Evolutionary conservation across 2,329 filamentous ascomycete genomes (phyloP).

Genomic region (Apiospora marii): DNA sequence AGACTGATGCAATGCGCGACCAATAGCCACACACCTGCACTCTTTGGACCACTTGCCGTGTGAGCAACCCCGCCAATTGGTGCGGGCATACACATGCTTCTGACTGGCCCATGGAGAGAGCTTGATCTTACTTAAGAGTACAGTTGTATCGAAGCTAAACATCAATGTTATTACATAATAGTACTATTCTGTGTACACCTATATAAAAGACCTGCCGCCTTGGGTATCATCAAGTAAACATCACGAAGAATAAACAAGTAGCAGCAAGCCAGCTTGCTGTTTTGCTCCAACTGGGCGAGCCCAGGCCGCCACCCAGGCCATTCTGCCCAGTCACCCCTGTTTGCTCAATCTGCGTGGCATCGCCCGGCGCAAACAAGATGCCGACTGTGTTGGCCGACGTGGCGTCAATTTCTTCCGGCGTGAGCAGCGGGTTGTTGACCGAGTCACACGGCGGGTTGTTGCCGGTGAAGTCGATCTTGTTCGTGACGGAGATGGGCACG

Average conservation of each 20-base stretch:
- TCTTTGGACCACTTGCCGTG: not conserved
- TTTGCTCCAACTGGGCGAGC: conserved; percentile 41
- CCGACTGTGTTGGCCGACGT: conserved; percentile 53
- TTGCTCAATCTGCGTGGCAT: conserved; percentile 54
- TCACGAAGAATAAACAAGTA: conserved; percentile 42
- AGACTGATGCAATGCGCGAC: not conserved
- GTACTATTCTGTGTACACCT: not conserved
- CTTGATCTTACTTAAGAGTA: not conserved
- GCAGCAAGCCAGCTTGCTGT: conserved; percentile 33
- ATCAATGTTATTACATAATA: not conserved
- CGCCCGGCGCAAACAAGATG: conserved; percentile 60
- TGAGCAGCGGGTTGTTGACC: conserved; percentile 60
- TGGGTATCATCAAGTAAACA: conserved; percentile 16
- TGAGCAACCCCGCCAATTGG: not conserved
- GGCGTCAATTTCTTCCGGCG: conserved; percentile 53
- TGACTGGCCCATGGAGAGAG: not conserved
- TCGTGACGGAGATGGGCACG: conserved; percentile 72
- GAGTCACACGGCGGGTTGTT: conserved; percentile 57
- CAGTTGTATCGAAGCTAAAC: not conserved
- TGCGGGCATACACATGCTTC: not conserved
- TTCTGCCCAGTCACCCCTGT: conserved; percentile 35
- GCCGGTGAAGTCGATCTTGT: conserved; percentile 59
- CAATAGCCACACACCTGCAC: not conserved
- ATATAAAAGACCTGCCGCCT: not conserved
- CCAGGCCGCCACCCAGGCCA: conserved; percentile 42